A percentile compares a stretch with the other conserved stretches of the same genome.
Evolutionary conservation across 1,284 basidiomycete species (phyloP).

Genomic region (Ustilago sp.): DNA sequence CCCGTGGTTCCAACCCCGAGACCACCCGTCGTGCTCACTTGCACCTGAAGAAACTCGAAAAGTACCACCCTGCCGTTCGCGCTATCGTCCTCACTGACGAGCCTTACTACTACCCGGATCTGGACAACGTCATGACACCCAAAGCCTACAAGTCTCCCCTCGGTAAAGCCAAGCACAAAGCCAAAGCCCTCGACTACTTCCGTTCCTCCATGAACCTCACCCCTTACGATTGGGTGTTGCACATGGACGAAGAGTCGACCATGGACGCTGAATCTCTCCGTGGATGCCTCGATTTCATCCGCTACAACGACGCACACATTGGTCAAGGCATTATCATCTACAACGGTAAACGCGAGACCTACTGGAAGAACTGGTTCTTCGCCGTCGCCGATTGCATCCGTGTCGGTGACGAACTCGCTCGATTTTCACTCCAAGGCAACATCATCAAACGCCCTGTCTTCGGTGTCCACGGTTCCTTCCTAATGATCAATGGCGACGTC

Average conservation of each 20-base stretch:
- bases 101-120: constrained; percentile 71
- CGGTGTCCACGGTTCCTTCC: constrained; percentile 71
- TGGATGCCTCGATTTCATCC: constrained; percentile 71
- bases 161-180: constrained; percentile 71
- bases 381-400: constrained; percentile 71
- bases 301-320: constrained; percentile 70
- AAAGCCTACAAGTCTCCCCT: constrained; percentile 71
- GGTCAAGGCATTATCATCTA: constrained; percentile 71
- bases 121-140: constrained; percentile 71
- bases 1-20: constrained; percentile 70
- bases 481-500: constrained; percentile 71
- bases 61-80: constrained; percentile 71
- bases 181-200: constrained; percentile 71
- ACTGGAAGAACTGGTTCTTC: constrained; percentile 72
- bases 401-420: constrained; percentile 71
- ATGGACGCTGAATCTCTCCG: constrained; percentile 71
- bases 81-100: constrained; percentile 71
- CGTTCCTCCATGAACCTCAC: constrained; percentile 70
- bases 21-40: constrained; percentile 70
- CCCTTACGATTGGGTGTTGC: constrained; percentile 71
- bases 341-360: constrained; percentile 70
- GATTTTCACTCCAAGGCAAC: constrained; percentile 71
- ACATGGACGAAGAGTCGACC: constrained; percentile 71
- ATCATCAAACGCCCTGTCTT: constrained; percentile 71
- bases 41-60: constrained; percentile 70